phyloP scores from a whole-genome alignment of 495 filamentous ascomycete genomes.

The Annulohypoxylon bovei region DNA sequence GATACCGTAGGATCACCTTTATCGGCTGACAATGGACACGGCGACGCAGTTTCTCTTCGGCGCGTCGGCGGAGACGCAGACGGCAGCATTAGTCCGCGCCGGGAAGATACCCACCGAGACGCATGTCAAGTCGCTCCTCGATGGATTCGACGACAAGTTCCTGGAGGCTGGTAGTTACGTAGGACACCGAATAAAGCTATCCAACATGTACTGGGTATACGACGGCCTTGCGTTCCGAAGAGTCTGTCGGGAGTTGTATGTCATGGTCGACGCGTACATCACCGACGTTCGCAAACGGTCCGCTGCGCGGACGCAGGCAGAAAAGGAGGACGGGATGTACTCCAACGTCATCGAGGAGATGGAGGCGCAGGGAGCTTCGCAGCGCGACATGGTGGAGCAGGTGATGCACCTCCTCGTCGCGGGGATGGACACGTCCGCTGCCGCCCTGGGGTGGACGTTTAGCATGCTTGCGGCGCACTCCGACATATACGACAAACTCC shows the following conservation, averaged over 20 bases:
- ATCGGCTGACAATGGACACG: conserved; percentile 66
- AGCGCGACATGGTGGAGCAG: conserved; percentile 54
- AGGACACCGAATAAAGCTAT: conserved; percentile 18
- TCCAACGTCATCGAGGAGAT: conserved; percentile 53
- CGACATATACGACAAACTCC: conserved; percentile 60
- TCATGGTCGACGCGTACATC: conserved; percentile 22
- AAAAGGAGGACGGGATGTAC: conserved; percentile 27
- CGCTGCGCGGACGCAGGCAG: conserved; percentile 10
- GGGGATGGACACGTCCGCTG: conserved; percentile 63
- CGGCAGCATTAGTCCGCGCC: conserved; percentile 19
- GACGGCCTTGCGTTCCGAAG: conserved; percentile 3
- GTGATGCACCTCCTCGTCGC: conserved; percentile 67
- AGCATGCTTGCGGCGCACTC: conserved; percentile 60
- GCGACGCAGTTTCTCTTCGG: conserved; percentile 75
- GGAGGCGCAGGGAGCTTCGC: conserved; percentile 38
- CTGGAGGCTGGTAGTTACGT: conserved; percentile 17
- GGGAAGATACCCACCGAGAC: conserved; percentile 25
- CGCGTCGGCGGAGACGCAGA: conserved; percentile 37
- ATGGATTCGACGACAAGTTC: conserved; percentile 38
- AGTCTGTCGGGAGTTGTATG: conserved; percentile 11
- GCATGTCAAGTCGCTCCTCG: conserved; percentile 32
- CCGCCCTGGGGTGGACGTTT: conserved; percentile 65
- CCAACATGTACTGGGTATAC: conserved; percentile 25
- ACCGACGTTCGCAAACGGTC: conserved; percentile 10
- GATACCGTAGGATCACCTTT: conserved; percentile 7